Evolutionary conservation across 768 basidiomycete species (phyloP).

Genomic region (Kwoniella botswanensis): DNA sequence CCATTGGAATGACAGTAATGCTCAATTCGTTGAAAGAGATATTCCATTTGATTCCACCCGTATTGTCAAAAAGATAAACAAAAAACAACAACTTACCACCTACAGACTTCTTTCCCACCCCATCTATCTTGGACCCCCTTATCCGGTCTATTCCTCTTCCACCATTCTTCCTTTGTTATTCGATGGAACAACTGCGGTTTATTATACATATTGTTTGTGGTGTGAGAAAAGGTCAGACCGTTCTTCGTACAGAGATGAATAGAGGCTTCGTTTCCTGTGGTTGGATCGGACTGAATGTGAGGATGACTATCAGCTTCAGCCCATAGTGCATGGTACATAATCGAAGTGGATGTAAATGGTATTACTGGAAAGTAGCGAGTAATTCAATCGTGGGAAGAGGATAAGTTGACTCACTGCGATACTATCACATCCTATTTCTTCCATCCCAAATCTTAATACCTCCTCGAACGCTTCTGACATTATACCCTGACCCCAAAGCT

Average conservation of each 20-base stretch:
- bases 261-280: conserved; percentile 42
- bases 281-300: conserved; percentile 39
- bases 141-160: conserved; percentile 26
- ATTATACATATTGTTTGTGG: conserved; percentile 25
- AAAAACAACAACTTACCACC: conserved; percentile 39
- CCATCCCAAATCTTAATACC: conserved; percentile 50
- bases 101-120: conserved; percentile 45
- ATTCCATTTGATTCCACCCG: not conserved
- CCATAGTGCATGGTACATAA: no score
- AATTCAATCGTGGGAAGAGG: not conserved
- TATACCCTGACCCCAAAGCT: conserved; percentile 52
- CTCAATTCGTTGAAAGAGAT: not conserved
- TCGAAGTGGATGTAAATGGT: no score
- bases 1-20: no score
- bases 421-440: conserved; percentile 44
- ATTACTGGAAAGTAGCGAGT: no score
- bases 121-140: conserved; percentile 30
- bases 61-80: not conserved
- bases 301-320: no score
- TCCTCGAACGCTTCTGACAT: conserved; percentile 53
- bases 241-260: conserved; percentile 40
- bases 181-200: conserved; percentile 48
- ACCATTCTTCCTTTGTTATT: conserved; percentile 49
- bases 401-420: conserved; percentile 30
- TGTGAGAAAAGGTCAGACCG: conserved; percentile 39